These are phyloP conservation scores for Penicillium lagena DNA, from an alignment of 495 filamentous ascomycete species.

Conservation along the genomic window DNA sequence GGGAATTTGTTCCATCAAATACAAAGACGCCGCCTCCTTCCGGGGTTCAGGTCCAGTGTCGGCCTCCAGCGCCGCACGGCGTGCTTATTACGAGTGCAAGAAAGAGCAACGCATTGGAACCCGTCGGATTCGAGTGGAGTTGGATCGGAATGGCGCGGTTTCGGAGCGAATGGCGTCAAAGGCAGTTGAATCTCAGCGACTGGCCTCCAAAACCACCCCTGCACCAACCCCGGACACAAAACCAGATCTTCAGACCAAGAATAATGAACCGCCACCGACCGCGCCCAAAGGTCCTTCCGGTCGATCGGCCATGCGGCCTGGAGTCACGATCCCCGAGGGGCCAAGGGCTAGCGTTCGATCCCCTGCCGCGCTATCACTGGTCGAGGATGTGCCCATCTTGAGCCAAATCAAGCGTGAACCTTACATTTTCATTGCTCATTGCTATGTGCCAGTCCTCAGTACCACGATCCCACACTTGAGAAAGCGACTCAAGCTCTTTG, in stretches of 20 bases:
- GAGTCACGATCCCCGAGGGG: slow-evolving; percentile 37
- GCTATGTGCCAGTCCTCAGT: slow-evolving; percentile 79
- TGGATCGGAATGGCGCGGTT: slow-evolving; percentile 79
- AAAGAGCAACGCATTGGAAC: slow-evolving; percentile 67
- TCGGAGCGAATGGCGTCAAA: slow-evolving; percentile 68
- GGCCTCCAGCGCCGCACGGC: slow-evolving; percentile 72
- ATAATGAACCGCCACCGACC: slow-evolving; percentile 64
- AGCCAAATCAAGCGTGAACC: slow-evolving; percentile 70
- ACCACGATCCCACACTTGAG: slow-evolving; percentile 80
- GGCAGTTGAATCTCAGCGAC: slow-evolving; percentile 57
- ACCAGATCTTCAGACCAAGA: slow-evolving; percentile 23
- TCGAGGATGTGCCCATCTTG: slow-evolving; percentile 56
- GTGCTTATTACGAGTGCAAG: slow-evolving; percentile 56
- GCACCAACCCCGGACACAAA: slow-evolving; percentile 16
- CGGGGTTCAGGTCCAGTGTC: slow-evolving; percentile 43
- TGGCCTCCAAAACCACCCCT: slow-evolving; percentile 34
- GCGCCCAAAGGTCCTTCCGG: slow-evolving; percentile 84
- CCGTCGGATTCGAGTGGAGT: slow-evolving; percentile 68
- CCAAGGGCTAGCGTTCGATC: slow-evolving; percentile 36
- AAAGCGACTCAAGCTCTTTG: slow-evolving; percentile 73
- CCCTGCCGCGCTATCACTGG: slow-evolving; percentile 39
- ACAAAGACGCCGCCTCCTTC: slow-evolving; percentile 62
- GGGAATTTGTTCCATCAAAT: slow-evolving; percentile 85
- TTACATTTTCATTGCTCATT: slow-evolving; percentile 85
- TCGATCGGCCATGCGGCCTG: slow-evolving; percentile 40